A percentile compares a stretch with the other conserved stretches of the same genome.
phyloP scores from a whole-genome alignment of 768 basidiomycete genomes.

The Sutorius australiensis region DNA sequence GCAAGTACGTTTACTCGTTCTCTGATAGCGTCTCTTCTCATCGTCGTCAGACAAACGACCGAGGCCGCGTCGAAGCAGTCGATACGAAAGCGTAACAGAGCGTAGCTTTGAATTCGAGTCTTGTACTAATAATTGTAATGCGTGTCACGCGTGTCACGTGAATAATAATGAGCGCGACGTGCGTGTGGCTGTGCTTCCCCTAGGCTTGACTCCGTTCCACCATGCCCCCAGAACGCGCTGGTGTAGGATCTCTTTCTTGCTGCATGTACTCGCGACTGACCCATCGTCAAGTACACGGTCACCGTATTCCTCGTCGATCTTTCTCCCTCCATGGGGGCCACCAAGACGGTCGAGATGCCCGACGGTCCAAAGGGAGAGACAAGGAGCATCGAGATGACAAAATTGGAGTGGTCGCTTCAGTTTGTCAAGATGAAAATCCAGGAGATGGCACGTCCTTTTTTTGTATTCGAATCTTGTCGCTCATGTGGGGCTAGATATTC shows the following conservation, averaged over 20 bases:
- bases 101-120: constrained; percentile 24
- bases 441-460: constrained; percentile 66
- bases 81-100: constrained; percentile 56
- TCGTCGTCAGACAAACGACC: constrained; percentile 28
- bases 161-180: constrained; percentile 25
- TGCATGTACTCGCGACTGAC: constrained; percentile 1
- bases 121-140: not conserved
- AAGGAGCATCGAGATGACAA: constrained; percentile 58
- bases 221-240: constrained; percentile 79
- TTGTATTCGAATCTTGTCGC: not conserved
- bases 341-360: constrained; percentile 53
- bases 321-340: constrained; percentile 78
- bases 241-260: constrained; percentile 44
- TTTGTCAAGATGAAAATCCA: constrained; percentile 89
- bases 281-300: constrained; percentile 61
- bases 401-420: constrained; percentile 78
- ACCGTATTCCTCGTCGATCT: constrained; percentile 89
- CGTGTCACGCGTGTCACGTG: constrained; percentile 30
- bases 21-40: not conserved
- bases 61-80: constrained; percentile 45
- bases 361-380: constrained; percentile 49
- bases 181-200: constrained; percentile 17
- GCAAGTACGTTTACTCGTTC: constrained; percentile 47
- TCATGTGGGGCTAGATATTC: constrained; percentile 59
- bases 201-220: constrained; percentile 20